phyloP scores from a whole-genome alignment of 495 filamentous ascomycete genomes.

The Neurospora sp. region DNA sequence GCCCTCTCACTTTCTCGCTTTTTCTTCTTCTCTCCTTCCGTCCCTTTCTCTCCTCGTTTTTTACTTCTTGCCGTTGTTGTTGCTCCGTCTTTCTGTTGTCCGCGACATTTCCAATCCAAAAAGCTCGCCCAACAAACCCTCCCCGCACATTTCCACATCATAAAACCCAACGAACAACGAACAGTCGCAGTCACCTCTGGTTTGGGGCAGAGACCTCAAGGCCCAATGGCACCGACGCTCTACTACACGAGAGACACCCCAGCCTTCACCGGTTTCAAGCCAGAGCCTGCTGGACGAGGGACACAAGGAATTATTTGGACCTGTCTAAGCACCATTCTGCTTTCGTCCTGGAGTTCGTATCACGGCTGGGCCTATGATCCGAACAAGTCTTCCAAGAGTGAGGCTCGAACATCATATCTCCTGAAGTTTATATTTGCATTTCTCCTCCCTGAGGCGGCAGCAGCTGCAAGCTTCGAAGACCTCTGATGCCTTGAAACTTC shows the following conservation, averaged over 20 bases:
- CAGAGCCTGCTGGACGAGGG: background rate
- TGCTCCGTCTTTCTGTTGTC: background rate
- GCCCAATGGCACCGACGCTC: background rate
- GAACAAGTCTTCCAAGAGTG: accelerated
- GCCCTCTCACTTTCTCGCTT: background rate
- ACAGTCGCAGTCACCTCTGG: background rate
- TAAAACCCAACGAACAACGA: background rate
- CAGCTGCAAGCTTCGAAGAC: no score
- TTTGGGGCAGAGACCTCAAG: background rate
- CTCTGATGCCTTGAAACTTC: no score
- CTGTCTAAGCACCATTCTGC: background rate
- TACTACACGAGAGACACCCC: background rate
- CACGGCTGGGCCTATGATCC: background rate
- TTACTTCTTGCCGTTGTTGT: background rate
- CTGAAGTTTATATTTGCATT: no score
- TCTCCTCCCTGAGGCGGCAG: no score
- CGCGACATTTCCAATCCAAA: no score
- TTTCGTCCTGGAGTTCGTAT: background rate
- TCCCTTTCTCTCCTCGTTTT: background rate
- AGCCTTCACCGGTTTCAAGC: background rate
- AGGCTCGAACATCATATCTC: no score
- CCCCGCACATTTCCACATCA: background rate
- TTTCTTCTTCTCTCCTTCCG: background rate
- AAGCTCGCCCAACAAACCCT: background rate
- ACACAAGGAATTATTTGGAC: background rate